Evolutionary conservation across 2,329 filamentous ascomycete species (phyloP), one percentile per base, ranked within the genome.

Genomic region (Fonsecaea pugnacius): DNA sequence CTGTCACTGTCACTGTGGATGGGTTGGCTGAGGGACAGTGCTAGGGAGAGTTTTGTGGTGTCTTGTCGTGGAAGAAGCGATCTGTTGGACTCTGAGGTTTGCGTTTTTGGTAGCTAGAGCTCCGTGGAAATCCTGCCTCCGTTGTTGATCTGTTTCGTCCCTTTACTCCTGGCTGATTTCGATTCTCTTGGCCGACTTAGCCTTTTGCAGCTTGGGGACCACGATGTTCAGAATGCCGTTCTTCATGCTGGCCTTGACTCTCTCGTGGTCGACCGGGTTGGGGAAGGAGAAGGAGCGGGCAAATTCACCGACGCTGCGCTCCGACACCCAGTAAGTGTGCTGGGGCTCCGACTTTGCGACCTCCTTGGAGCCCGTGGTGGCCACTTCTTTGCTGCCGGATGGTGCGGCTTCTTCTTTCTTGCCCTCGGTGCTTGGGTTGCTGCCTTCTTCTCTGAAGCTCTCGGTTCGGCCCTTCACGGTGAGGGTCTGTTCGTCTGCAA

Each of bases 231-330:
- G 74, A 59, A 88, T 82, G 14, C 86, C 86, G 70, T 88, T 82
- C 78, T 85, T 87, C 73, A 88, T 72, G 65, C 77, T 83, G n/a
- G 86, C 86, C 76, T 83, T 85, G 70, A 87, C 85, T n/a, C 75
- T 77, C 35, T 88, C 85, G 72, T 87, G 84, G 67, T 87, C 80
- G 53, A 88, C 82, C 30, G 80, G 77, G 2, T 76, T 75, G 0
- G 86, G 85, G 78, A 88, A 88, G 63, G 76, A 78, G 75, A 88
- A 88, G 54, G 78, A 80, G 69, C 86, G 82, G 66, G 83, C 81
- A 76, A 88, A 88, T 60, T 84, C 80, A 67, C 86, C 86, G 16
- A 86, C 77, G 1, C 80, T 82, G 71, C 86, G 84, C 74, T 88
- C 86, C 58, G 78, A 81, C 56, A 86, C 80, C 85, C 85, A 87